A percentile compares a stretch with the other conserved stretches of the same genome.
Evolutionary conservation across 2,329 filamentous ascomycete species (phyloP).

Genomic region (Colletotrichum sp.): DNA sequence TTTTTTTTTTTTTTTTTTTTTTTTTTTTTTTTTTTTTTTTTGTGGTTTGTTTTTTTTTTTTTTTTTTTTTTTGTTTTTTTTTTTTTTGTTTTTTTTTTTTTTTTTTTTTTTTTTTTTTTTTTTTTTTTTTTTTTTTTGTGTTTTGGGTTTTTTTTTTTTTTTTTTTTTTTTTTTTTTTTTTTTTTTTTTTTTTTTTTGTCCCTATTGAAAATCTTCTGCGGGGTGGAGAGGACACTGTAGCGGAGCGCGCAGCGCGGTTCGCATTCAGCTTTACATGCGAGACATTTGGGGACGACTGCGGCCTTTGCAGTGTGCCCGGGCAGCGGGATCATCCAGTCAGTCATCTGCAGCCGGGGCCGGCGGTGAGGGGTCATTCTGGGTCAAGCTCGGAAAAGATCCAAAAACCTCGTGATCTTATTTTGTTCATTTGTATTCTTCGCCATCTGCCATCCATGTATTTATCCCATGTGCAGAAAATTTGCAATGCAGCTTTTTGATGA

Average conservation of each 20-base stretch:
- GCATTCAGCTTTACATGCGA: constrained; percentile 22
- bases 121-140: too few species aligned
- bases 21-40: neutral
- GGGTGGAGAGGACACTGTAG: neutral
- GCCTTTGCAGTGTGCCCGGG: neutral
- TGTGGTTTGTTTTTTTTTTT: too few species aligned
- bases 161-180: neutral
- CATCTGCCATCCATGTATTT: neutral
- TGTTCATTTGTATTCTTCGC: neutral
- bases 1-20: neutral
- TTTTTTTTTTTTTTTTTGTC: neutral
- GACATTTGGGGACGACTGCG: constrained; percentile 2
- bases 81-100: too few species aligned
- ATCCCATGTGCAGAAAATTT: neutral
- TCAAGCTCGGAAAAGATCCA: neutral
- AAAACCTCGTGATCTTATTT: neutral
- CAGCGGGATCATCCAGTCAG: neutral
- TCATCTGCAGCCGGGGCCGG: neutral
- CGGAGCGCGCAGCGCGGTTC: neutral
- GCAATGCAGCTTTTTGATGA: neutral
- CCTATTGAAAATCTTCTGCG: too few species aligned
- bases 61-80: too few species aligned
- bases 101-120: too few species aligned
- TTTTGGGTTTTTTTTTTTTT: too few species aligned
- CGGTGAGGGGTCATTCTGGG: neutral